Base-by-base conservation (phyloP, 805 yeast genomes). In the Metschnikowia amazonensis region DNA sequence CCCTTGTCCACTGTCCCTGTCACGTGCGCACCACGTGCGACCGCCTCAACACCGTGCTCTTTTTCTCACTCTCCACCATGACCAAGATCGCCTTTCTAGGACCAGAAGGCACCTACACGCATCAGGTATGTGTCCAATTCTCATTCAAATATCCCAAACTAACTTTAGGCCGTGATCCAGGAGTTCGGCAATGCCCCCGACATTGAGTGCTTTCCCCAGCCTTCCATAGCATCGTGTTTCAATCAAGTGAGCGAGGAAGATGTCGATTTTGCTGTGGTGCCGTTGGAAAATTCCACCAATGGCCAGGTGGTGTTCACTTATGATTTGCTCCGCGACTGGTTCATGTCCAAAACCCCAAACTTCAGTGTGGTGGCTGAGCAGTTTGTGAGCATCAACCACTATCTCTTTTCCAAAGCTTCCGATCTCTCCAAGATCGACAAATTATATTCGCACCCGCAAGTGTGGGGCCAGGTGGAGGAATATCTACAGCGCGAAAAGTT, bases 391-490 rank as follows among this genome's bases (percentile, higher is more conserved):
- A 87, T 92, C 48, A 84, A 81, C 47, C 98, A 94, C 67, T 84
- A 84, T 61, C 70, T 92, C 31, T 69, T 82, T 49, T 65, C 82
- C 4, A 68, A 62, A 51, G 73, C 77, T 7, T 55, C 59, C 37
- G 72, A 70, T 28, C 53, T 84, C 3, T 51, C 62, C 1, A 61
- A 72, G 11, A 75, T 89, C 42, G 64, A 60, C 13, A 77, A 73
- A 27, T 76, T 92, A 16, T 87, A 86, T 66, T 86, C 97, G 3
- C 99, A 92, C 65, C 97, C 99, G 1, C 99, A 92, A 63, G 99
- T 90, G 0, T 92, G 99, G 99, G 95, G 97, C 8, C 99, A 92
- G 62, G 83, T 87, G 41, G 69, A 75, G 2, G 62, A 68, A 18
- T 94, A 86, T 68, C 60, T 86, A 34, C 30, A n/a, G 42, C 51